These are phyloP conservation scores for Lasiosphaeria hispida DNA, from an alignment of 495 filamentous ascomycete genomes.

Conservation along the genomic window DNA sequence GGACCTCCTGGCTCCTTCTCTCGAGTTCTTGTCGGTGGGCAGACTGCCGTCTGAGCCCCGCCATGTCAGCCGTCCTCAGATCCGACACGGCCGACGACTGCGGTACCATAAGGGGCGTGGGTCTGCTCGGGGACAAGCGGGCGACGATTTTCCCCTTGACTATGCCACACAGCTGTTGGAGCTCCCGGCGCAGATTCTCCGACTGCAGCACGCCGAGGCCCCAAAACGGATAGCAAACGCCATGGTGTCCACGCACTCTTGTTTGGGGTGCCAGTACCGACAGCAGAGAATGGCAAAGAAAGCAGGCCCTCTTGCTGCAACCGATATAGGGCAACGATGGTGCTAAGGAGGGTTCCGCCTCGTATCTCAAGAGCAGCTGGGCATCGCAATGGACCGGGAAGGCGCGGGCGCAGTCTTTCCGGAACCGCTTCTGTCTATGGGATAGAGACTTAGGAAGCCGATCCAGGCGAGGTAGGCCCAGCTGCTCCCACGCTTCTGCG, in stretches of 20 bases:
- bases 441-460: not conserved
- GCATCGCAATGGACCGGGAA: conserved; percentile 1
- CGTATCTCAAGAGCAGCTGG: conserved; percentile 1
- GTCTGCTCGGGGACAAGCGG: not conserved
- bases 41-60: not conserved
- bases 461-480: not conserved
- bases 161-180: not conserved
- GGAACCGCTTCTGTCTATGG: not conserved
- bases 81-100: conserved; percentile 3
- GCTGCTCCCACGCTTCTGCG: conserved; percentile 1
- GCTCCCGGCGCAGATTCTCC: not conserved
- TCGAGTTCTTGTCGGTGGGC: not conserved
- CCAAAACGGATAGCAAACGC: not conserved
- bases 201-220: not conserved
- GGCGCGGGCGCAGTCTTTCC: conserved; percentile 3
- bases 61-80: not conserved
- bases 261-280: not conserved
- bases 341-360: conserved; percentile 1
- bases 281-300: conserved; percentile 1
- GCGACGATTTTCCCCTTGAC: not conserved
- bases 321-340: conserved; percentile 2
- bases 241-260: not conserved
- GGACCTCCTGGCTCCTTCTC: not conserved
- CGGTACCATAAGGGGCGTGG: not conserved
- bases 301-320: conserved; percentile 5